Conservation (phyloP, 1,284 basidiomycete species). For the Naganishia albida region DNA sequence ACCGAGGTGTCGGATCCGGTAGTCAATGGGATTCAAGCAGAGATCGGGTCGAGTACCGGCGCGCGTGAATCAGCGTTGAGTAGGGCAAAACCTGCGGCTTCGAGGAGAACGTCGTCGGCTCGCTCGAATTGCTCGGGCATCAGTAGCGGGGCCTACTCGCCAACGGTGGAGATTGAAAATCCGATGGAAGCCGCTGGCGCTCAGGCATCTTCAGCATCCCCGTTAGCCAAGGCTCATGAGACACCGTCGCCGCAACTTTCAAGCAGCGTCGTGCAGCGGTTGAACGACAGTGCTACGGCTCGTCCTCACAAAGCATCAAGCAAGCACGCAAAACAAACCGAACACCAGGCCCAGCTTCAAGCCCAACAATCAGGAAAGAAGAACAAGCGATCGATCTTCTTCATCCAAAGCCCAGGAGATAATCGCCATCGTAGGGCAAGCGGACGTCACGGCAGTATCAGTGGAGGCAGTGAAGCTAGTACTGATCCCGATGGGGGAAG, state of each 20-base stretch:
- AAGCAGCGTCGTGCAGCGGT: conserved; percentile 6
- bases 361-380: conserved; percentile 25
- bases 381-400: conserved; percentile 35
- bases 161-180: conserved; percentile 27
- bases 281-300: conserved; percentile 14
- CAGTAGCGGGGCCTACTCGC: conserved; percentile 6
- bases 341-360: neutral
- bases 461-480: conserved; percentile 28
- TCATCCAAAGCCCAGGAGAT: conserved; percentile 33
- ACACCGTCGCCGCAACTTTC: conserved; percentile 1
- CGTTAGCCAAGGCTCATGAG: neutral
- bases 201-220: neutral
- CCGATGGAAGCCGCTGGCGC: conserved; percentile 22
- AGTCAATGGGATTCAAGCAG: neutral
- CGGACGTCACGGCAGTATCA: conserved; percentile 26
- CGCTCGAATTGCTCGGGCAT: conserved; percentile 5
- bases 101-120: conserved; percentile 5
- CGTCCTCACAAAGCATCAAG: neutral
- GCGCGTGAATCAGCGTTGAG: neutral
- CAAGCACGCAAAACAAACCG: conserved; percentile 12
- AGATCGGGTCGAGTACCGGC: neutral
- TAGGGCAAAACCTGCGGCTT: neutral
- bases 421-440: conserved; percentile 3
- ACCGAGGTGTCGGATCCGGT: neutral
- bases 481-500: conserved; percentile 26